Evolutionary conservation across 1,284 basidiomycete genomes (phyloP), one percentile per base, ranked within the genome.

Genomic region (Ceratobasidium sp.): DNA sequence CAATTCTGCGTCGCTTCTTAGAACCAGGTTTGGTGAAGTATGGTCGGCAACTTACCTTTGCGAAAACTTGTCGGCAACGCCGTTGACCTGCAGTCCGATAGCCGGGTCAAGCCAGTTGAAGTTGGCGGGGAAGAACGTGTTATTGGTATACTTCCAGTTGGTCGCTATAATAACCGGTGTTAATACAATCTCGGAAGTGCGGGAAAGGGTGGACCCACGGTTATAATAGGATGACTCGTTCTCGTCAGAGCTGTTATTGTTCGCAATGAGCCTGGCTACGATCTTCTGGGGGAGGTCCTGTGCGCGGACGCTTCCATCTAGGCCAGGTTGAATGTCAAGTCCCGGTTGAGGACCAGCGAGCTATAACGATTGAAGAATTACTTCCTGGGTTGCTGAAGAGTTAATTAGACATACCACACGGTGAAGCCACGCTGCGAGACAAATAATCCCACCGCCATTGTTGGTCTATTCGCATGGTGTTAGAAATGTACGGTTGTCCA

Each of bases 391-490:
- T 15, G 25, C 13, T n/a, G 17, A 20, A 17, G 15, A 32, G 5
- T 13, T 15, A 13, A 29, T 31, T 43, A 12, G 40, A 43, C 38
- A 5, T 40, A 67, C 64, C 4, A 67, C 64, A 7, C 64, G 64
- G 38, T 67, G 64, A 25, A 67, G 25, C 64, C 64, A 67, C 25
- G 50, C 50, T 4, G 64, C 64, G 13, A 69, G 27, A 40, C 70
- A 70, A n/a, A 43, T 31, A 52, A 75, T 73, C 74, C 82, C 86
- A 70, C 86, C 86, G 47, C 85, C 85, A 71, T 86, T 87, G 74
- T 87, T 86, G 4, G 82, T 82, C 85, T 86, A 68, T 8, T 1
- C 7, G 17, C 15, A 64, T n/a, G n/a, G n/a, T n/a, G n/a, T n/a
- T n/a, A n/a, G n/a, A n/a, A n/a, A n/a, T n/a, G n/a, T n/a, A n/a